Evolutionary conservation across 176 grass and related monocot species (phyloP), one percentile per base, ranked within the genome.

Genomic region (Hyparrhenia diplandra): DNA sequence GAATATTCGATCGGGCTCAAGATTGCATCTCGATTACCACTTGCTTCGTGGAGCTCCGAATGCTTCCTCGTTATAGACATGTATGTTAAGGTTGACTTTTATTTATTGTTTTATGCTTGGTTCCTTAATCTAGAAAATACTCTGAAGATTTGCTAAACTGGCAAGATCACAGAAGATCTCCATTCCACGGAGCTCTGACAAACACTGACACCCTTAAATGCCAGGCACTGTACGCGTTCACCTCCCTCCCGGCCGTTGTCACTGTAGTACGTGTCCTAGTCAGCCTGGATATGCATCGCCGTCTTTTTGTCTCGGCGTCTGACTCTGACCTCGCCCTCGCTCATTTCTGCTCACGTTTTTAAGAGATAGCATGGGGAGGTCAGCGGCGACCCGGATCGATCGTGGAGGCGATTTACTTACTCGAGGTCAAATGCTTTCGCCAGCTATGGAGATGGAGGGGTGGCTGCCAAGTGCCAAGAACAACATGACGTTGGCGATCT

Each of bases 91-190:
- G 77, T 85, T 77, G 65, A 43, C 78, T 29, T 35, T 11, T 31
- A n/a, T n/a, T n/a, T n/a, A 54, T 54, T 64, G 7, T 76, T 54
- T 55, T n/a, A 65, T 34, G 30, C 17, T 2, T 36, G 4, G 13
- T 77, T 74, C 57, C 61, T 66, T 77, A 65, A 64, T 78, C 7
- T 42, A 69, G 28, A 7, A 8, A 68, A 10, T 28, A 61, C 25
- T 27, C 45, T 52, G 45, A 60, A 58, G 65, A 77, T 71, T 30
- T 54, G 75, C 4, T 34, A 40, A 65, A 69, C 77, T 66, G 72
- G 37, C 78, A 71, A 65, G 70, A 85, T 85, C 66, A 32, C 27
- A 10, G 14, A 2, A 70, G 21, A 89, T 85, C 72, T 47, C 17
- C 8, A 40, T 40, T 40, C 37, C 21, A 32, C 73, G 23, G 5